Evolutionary conservation across 495 filamentous ascomycete species (phyloP), one percentile per base, ranked within the genome.

Genomic region (Viridothelium virens): DNA sequence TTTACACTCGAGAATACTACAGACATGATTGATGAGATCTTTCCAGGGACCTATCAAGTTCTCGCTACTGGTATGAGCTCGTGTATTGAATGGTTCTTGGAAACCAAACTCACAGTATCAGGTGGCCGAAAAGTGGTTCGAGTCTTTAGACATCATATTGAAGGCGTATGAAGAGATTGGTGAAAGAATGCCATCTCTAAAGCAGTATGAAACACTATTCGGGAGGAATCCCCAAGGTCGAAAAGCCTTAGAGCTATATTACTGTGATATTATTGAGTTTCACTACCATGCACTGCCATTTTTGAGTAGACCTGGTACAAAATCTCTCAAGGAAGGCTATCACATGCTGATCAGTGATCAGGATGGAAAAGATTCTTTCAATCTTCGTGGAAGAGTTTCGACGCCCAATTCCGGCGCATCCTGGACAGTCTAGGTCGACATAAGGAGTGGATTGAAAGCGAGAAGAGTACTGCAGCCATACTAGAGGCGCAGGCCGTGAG

Each of bases 131-230:
- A 53, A 53, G 16, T 53, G 48, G 48, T 18, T 53, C 1, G 53
- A 59, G 31, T 33, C 53, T 36, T 59, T 59, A 1, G 31, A 59
- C 14, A 14, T 36, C 6, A 31, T 59, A 9, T 14, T 59, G 31
- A 36, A 59, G 53, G 18, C n/a, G 18, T 59, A 59, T 14, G 18
- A 59, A 59, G 18, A 59, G 31, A 59, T 59, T 59, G 53, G 53
- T 36, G 53, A 59, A 59, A 34, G 53, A 33, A 59, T 59, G 10
- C 53, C 53, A 36, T 36, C 18, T 34, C 31, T 59, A 1, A 34
- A 1, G 1, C 18, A 59, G 2, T 59, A 59, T 36, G 53, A 59
- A 31, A 59, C 53, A 3, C 53, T 59, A 1, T 59, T 59, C 31
- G 18, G 36, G 18, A 36, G 31, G 31, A 59, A 59, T 36, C 25